phyloP scores from a whole-genome alignment of 805 yeast species.

The Suhomyces faveliae region DNA sequence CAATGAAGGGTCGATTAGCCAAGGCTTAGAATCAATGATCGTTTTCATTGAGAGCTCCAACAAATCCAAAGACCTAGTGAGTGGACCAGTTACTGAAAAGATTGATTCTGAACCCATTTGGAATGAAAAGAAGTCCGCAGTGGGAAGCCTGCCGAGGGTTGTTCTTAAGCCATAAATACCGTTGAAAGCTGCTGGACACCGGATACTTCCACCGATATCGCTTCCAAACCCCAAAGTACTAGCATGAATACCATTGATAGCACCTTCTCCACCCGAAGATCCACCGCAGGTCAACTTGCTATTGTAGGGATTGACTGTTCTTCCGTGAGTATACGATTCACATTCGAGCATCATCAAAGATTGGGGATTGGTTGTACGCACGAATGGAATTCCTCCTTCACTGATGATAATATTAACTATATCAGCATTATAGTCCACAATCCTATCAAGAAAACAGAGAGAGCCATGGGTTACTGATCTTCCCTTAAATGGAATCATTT shows the following conservation, averaged over 20 bases:
- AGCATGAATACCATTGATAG: constrained; percentile 46
- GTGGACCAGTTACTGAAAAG: constrained; percentile 38
- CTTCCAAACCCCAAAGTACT: constrained; percentile 37
- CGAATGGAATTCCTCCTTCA: not conserved
- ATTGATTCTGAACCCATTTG: constrained; percentile 18
- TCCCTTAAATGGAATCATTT: not conserved
- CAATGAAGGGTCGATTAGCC: constrained; percentile 5
- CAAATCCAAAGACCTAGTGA: constrained; percentile 27
- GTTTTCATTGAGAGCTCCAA: constrained; percentile 17
- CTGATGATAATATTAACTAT: not conserved
- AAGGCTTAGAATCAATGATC: constrained; percentile 4
- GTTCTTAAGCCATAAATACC: constrained; percentile 52
- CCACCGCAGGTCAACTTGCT: constrained; percentile 49
- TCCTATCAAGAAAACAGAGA: not conserved
- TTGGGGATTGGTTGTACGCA: constrained; percentile 2
- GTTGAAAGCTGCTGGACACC: constrained; percentile 53
- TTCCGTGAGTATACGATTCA: constrained; percentile 18
- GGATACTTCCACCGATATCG: constrained; percentile 57
- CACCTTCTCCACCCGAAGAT: constrained; percentile 54
- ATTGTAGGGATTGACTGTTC: constrained; percentile 21
- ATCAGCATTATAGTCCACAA: constrained; percentile 3
- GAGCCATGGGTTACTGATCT: not conserved
- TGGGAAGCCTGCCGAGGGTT: constrained; percentile 42
- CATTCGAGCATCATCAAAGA: constrained; percentile 23
- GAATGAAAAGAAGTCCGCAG: constrained; percentile 20